These are phyloP conservation scores for Candida sp. DNA, from an alignment of 1,139 yeast genomes.

Conservation along the genomic window DNA sequence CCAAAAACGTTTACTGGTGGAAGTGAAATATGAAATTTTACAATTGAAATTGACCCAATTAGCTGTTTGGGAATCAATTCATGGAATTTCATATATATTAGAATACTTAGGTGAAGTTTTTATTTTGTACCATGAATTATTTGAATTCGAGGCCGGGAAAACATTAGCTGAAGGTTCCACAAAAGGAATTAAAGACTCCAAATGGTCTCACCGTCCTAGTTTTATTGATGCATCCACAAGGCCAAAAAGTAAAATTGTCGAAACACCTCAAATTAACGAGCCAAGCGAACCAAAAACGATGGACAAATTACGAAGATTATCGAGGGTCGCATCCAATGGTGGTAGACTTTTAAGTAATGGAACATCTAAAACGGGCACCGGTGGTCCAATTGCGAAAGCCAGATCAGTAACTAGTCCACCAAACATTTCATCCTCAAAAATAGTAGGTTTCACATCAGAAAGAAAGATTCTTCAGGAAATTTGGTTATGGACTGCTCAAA, in stretches of 20 bases:
- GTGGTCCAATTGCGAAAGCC: background rate
- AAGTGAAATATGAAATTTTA: slow-evolving; percentile 53
- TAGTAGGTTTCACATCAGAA: slow-evolving; percentile 10
- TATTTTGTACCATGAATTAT: slow-evolving; percentile 54
- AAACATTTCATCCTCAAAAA: background rate
- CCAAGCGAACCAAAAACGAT: background rate
- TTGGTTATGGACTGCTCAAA: slow-evolving; percentile 74
- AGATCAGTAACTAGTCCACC: background rate
- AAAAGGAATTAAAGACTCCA: slow-evolving; percentile 12
- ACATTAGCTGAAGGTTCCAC: background rate
- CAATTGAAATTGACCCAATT: slow-evolving; percentile 77
- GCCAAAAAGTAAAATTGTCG: background rate
- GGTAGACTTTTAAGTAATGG: background rate
- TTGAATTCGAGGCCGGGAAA: slow-evolving; percentile 21
- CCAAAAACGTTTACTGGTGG: slow-evolving; percentile 25
- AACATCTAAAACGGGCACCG: background rate
- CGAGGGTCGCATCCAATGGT: slow-evolving; percentile 1
- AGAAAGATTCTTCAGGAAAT: slow-evolving; percentile 51
- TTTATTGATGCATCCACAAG: slow-evolving; percentile 31
- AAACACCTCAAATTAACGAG: background rate
- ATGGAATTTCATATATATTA: slow-evolving; percentile 60
- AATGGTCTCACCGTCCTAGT: slow-evolving; percentile 50
- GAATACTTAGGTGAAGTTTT: slow-evolving; percentile 68
- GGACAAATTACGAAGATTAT: slow-evolving; percentile 1
- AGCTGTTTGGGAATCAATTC: slow-evolving; percentile 61